These are phyloP conservation scores for Peronospora belbahrii DNA, from an alignment of 352 stramenopile genomes.

Conservation along the genomic window DNA sequence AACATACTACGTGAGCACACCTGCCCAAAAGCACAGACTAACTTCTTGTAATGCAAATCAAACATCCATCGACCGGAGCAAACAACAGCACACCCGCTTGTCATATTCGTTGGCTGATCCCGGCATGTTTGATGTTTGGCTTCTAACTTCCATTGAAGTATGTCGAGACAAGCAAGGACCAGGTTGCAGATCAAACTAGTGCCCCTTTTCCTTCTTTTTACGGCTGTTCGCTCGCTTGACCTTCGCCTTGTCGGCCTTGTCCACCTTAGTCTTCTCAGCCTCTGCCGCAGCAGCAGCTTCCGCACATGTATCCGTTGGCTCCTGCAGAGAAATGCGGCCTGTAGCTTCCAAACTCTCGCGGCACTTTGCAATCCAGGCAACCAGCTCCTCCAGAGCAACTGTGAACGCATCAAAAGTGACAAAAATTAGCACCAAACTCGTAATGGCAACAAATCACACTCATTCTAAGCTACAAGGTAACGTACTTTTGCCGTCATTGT, in stretches of 20 bases:
- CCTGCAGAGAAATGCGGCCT: slow-evolving; percentile 55
- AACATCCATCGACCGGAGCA: no score
- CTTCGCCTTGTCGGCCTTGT: slow-evolving; percentile 38
- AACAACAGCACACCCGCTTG: neutral
- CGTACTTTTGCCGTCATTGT: slow-evolving; percentile 86
- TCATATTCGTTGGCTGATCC: no score
- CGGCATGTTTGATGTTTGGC: neutral
- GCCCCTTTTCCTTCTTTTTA: slow-evolving; percentile 51
- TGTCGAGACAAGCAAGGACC: slow-evolving; percentile 5
- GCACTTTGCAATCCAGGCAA: slow-evolving; percentile 81
- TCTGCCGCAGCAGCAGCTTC: slow-evolving; percentile 24
- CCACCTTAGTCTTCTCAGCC: slow-evolving; percentile 20
- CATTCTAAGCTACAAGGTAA: slow-evolving; percentile 7
- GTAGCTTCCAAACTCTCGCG: slow-evolving; percentile 86
- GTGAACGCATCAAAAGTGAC: slow-evolving; percentile 22
- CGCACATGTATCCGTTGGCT: slow-evolving; percentile 24
- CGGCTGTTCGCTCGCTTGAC: slow-evolving; percentile 62
- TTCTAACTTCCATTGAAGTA: neutral
- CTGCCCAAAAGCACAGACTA: neutral
- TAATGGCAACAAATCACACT: neutral
- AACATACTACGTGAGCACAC: no score
- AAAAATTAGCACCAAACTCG: slow-evolving; percentile 11
- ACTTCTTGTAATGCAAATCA: neutral
- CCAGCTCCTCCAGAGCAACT: slow-evolving; percentile 91
- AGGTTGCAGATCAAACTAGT: slow-evolving; percentile 10